phyloP scores from a whole-genome alignment of 2,329 filamentous ascomycete genomes.

The Fusarium piperis region DNA sequence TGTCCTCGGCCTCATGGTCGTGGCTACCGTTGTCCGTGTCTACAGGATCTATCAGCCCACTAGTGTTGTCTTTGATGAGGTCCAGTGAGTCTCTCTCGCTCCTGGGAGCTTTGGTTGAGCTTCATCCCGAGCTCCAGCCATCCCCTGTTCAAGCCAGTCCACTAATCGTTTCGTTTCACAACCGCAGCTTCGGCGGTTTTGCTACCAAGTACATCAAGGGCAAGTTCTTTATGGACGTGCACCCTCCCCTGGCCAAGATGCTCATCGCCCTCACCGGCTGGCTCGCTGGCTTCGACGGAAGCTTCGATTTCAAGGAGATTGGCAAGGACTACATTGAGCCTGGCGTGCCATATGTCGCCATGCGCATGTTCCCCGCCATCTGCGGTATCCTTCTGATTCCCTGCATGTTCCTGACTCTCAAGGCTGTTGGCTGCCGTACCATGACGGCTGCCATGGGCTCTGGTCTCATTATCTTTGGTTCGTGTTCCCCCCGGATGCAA shows the following conservation, averaged over 20 bases:
- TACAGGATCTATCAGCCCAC: slow-evolving; percentile 97
- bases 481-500: slow-evolving; percentile 47
- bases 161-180: slow-evolving; percentile 24
- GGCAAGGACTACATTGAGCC: slow-evolving; percentile 98
- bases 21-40: slow-evolving; percentile 83
- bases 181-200: slow-evolving; percentile 89
- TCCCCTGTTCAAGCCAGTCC: background rate
- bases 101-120: background rate
- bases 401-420: slow-evolving; percentile 93
- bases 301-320: slow-evolving; percentile 99
- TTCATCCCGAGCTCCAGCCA: background rate
- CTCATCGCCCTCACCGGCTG: slow-evolving; percentile 95
- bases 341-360: slow-evolving; percentile 94
- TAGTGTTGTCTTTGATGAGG: slow-evolving; percentile 98
- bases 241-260: slow-evolving; percentile 95
- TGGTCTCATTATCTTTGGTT: slow-evolving; percentile 89
- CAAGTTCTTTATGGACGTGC: slow-evolving; percentile 99
- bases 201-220: slow-evolving; percentile 99
- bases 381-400: slow-evolving; percentile 90
- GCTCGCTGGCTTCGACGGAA: slow-evolving; percentile 92
- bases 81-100: slow-evolving; percentile 76
- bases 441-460: slow-evolving; percentile 85
- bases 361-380: slow-evolving; percentile 92
- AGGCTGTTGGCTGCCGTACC: slow-evolving; percentile 88
- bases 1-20: slow-evolving; percentile 74